A percentile compares a stretch with the other conserved stretches of the same genome.
These are phyloP conservation scores for Pseudozyma flocculosa DNA, from an alignment of 1,284 basidiomycete species.

Conservation along the genomic window DNA sequence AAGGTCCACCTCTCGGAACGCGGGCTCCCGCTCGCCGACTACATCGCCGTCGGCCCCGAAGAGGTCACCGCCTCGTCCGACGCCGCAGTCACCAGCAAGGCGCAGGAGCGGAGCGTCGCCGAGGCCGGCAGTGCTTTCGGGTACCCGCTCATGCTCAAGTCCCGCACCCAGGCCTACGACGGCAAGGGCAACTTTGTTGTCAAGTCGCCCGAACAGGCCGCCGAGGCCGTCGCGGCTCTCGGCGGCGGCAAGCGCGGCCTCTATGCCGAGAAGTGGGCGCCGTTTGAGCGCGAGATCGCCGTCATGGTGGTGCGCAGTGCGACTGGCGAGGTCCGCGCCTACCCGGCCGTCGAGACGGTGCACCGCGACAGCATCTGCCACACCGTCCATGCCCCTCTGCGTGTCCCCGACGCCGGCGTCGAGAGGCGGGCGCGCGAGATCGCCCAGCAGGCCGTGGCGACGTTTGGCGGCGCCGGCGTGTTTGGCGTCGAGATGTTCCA, in stretches of 20 bases:
- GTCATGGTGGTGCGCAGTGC: slow-evolving; percentile 87
- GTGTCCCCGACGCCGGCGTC: slow-evolving; percentile 60
- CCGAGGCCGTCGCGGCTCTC: slow-evolving; percentile 66
- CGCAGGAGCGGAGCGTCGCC: slow-evolving; percentile 33
- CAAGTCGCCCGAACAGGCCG: slow-evolving; percentile 63
- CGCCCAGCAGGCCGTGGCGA: slow-evolving; percentile 79
- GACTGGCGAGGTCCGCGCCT: slow-evolving; percentile 73
- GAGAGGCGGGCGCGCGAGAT: slow-evolving; percentile 71
- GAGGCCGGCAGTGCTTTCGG: slow-evolving; percentile 64
- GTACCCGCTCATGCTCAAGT: slow-evolving; percentile 94
- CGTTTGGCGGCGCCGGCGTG: slow-evolving; percentile 83
- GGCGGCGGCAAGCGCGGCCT: slow-evolving; percentile 61
- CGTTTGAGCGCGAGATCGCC: slow-evolving; percentile 85
- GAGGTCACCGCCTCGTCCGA: slow-evolving; percentile 59
- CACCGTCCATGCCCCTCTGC: slow-evolving; percentile 78
- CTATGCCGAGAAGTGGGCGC: slow-evolving; percentile 93
- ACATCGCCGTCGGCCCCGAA: slow-evolving; percentile 62
- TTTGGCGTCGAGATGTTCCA: slow-evolving; percentile 99
- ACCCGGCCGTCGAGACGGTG: slow-evolving; percentile 92
- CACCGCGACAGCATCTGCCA: slow-evolving; percentile 94
- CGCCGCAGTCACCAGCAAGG: slow-evolving; percentile 62
- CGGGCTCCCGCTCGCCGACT: slow-evolving; percentile 72
- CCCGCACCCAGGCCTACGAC: slow-evolving; percentile 90
- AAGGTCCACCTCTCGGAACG: slow-evolving; percentile 67
- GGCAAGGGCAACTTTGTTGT: slow-evolving; percentile 90